Evolutionary conservation across 805 yeast species (phyloP), one percentile per base, ranked within the genome.

Genomic region (Tetrapisispora fleetii): DNA sequence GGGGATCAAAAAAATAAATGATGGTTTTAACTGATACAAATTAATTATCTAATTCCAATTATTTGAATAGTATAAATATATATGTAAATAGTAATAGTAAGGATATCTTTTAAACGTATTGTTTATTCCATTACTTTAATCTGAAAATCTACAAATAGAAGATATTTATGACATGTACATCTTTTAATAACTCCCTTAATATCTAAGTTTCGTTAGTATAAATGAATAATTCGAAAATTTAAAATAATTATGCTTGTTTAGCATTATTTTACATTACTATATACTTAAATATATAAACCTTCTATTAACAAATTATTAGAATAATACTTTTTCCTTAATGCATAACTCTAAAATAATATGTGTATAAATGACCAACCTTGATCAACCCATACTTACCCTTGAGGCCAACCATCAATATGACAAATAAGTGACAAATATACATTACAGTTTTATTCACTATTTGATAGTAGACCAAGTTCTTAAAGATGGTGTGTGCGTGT

Each of bases 1-100:
- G 95, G 95, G 95, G 95, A 1, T 85, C 90, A 37, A 81, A 76
- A 63, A 78, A 77, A 53, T 24, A 17, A 45, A 38, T 16, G 3
- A 18, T 4, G 14, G 5, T 2, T 11, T 17, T 18, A 9, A 16
- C 21, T n/a, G n/a, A 5, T 36, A 3, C 21, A 5, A 9, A 17
- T 9, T 16, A 36, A 8, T 6, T 36, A n/a, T 11, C 11, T 5
- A 33, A 36, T 18, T 19, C 10, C 13, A 6, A 11, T 4, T 32
- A 32, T 32, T 32, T 32, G n/a, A 32, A 13, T 32, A 32, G 5
- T 32, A 13, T 13, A n/a, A n/a, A n/a, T n/a, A 32, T 32, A 32
- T 11, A 32, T 32, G 35, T 32, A 32, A 32, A 32, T 32, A 32
- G n/a, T 32, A 32, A 32, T 32, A 32, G 10, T 11, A 32, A 11